Evolutionary conservation across 768 basidiomycete genomes (phyloP), one percentile per base, ranked within the genome.

Genomic region (Coprinopsis cinerea): DNA sequence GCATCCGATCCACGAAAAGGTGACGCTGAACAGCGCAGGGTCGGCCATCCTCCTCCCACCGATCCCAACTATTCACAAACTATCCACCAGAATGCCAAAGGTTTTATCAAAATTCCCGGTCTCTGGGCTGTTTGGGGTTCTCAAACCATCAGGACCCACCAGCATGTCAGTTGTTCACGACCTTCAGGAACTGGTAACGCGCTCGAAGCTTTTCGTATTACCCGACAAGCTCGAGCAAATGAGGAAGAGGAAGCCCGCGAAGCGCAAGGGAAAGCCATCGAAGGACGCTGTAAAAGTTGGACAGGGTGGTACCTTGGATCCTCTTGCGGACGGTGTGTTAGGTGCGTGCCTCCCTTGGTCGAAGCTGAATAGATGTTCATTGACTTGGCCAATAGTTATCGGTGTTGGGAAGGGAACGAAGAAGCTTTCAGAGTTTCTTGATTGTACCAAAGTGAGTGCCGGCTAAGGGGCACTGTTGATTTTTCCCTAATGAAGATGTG

Each of bases 261-360:
- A 64, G n/a, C 67, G 71, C 36, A 70, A 67, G 28, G 72, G 71
- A 22, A 76, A 75, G 53, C 64, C 67, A 39, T 64, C 66, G 45
- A 71, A 71, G 43, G 75, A 79, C 18, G 59, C 66, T 1, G 71
- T 93, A 47, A 94, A 95, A 67, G 80, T 94, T 43, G 93, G 92
- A 1, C 90, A 93, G 65, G 92, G 92, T 24, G 93, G 96, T 3
- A 99, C 96, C 2, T 72, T 99, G 44, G 96, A 99, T 70, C 96
- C 96, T 14, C 75, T 98, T 28, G 96, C 96, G 4, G 92, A 96
- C 65, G 95, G 95, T 37, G 92, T 96, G 14, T 71, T 97, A 55
- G 91, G 93, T 93, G 62, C 57, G n/a, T n/a, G n/a, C n/a, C n/a
- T n/a, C n/a, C n/a, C n/a, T n/a, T n/a, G 75, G 51, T 42, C 44